Evolutionary conservation across 257 asterid species (phyloP).

Genomic region (Coffea eugenioides): DNA sequence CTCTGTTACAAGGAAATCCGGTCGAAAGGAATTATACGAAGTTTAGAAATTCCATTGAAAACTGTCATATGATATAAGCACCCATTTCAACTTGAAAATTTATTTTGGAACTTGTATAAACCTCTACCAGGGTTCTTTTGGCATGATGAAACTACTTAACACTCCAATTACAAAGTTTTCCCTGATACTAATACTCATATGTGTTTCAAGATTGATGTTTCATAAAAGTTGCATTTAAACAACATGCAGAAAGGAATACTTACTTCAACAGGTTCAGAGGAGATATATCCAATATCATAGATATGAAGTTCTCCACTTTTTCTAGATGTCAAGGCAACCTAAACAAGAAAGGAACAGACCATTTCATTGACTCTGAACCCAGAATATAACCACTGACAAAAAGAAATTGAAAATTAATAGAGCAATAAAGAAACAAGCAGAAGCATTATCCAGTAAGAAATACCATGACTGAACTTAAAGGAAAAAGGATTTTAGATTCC

Average conservation of each 20-base stretch:
- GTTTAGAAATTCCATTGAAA: background rate
- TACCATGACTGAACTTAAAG: background rate
- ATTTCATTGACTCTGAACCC: conserved; percentile 4
- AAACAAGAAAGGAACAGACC: conserved; percentile 10
- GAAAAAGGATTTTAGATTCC: no score
- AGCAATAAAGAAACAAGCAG: conserved; percentile 9
- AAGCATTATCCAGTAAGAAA: background rate
- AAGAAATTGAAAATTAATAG: background rate
- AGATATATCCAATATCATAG: conserved; percentile 76
- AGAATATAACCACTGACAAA: background rate
- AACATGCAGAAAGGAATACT: conserved; percentile 34
- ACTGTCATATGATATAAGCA: background rate
- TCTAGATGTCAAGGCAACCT: conserved; percentile 84
- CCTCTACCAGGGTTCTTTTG: background rate
- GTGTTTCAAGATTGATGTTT: conserved; percentile 6
- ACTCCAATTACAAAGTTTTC: background rate
- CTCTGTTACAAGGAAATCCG: background rate
- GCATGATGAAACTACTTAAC: background rate
- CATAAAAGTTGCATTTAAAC: conserved; percentile 13
- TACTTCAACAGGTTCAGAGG: conserved; percentile 81
- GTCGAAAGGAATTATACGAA: background rate
- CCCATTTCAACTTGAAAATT: background rate
- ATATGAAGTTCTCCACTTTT: conserved; percentile 62
- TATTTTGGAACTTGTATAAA: background rate
- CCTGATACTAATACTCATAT: background rate